These are phyloP conservation scores for Fusarium coicis DNA, from an alignment of 2,329 filamentous ascomycete species.

Conservation along the genomic window DNA sequence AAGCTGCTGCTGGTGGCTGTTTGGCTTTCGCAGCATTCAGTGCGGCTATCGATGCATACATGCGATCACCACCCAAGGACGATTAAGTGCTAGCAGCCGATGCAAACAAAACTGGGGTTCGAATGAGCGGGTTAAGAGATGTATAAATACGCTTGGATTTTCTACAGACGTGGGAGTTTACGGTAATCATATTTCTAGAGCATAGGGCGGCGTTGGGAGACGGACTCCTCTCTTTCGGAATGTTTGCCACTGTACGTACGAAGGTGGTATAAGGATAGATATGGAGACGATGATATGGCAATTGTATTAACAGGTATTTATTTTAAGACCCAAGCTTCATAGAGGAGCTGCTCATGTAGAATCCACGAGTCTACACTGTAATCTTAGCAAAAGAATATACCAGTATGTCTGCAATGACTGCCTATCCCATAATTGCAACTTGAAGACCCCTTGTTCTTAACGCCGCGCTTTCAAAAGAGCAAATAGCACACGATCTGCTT, in stretches of 20 bases:
- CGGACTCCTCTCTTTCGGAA: constrained; percentile 43
- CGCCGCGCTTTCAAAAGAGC: constrained; percentile 38
- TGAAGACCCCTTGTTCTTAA: constrained; percentile 13
- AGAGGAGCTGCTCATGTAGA: constrained; percentile 30
- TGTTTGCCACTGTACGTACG: constrained; percentile 23
- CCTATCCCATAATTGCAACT: not conserved
- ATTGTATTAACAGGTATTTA: constrained; percentile 36
- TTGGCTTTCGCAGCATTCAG: constrained; percentile 94
- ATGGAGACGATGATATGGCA: constrained; percentile 14
- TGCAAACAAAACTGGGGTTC: not conserved
- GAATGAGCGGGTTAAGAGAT: constrained; percentile 26
- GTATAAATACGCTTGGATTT: constrained; percentile 31
- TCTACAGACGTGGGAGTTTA: constrained; percentile 42
- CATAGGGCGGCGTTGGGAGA: constrained; percentile 50
- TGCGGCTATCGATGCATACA: constrained; percentile 90
- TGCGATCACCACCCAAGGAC: constrained; percentile 81
- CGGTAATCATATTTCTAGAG: constrained; percentile 44
- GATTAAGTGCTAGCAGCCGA: constrained; percentile 52
- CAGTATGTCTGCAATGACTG: not conserved
- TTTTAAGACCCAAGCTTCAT: constrained; percentile 35
- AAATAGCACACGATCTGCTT: not conserved
- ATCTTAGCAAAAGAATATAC: constrained; percentile 11
- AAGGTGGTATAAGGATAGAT: constrained; percentile 14
- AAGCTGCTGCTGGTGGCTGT: constrained; percentile 88
- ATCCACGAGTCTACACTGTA: constrained; percentile 18